These are phyloP conservation scores for Trichosporon ovoides DNA, from an alignment of 1,284 basidiomycete genomes.

Conservation along the genomic window DNA sequence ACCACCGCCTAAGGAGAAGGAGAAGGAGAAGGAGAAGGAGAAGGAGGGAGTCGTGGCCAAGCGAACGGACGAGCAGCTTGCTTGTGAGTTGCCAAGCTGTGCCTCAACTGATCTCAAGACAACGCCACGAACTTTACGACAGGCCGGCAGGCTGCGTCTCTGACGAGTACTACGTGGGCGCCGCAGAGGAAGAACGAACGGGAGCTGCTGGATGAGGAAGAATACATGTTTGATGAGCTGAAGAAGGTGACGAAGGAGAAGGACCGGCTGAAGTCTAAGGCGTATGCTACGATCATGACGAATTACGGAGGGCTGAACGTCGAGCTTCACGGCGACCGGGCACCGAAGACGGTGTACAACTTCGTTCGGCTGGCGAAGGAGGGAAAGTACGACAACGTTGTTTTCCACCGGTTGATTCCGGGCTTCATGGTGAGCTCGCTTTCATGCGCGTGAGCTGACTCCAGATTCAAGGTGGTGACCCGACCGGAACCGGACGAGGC, in stretches of 20 bases:
- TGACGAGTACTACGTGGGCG: conserved; percentile 87
- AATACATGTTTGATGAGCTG: conserved; percentile 80
- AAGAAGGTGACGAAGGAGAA: conserved; percentile 80
- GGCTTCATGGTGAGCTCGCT: conserved; percentile 78
- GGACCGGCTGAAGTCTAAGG: conserved; percentile 78
- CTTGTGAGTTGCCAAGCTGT: conserved; percentile 29
- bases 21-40: conserved; percentile 36
- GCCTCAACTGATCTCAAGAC: conserved; percentile 54
- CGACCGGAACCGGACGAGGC: conserved; percentile 89
- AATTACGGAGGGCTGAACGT: conserved; percentile 84
- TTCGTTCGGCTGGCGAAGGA: conserved; percentile 84
- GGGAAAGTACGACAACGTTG: conserved; percentile 76
- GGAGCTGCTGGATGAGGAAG: conserved; percentile 79
- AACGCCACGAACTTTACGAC: conserved; percentile 86
- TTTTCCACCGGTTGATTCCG: conserved; percentile 88
- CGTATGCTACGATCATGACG: conserved; percentile 85
- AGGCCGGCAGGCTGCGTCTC: conserved; percentile 82
- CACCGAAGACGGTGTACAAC: conserved; percentile 97
- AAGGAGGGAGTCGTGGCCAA: conserved; percentile 46
- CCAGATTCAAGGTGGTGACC: conserved; percentile 91
- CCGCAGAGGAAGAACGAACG: conserved; percentile 71
- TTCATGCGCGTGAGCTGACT: not conserved
- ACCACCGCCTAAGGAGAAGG: conserved; percentile 17
- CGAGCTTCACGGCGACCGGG: conserved; percentile 71
- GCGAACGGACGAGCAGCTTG: conserved; percentile 35